phyloP scores from a whole-genome alignment of 352 stramenopile genomes.

The Globisporangium uncinulatum region DNA sequence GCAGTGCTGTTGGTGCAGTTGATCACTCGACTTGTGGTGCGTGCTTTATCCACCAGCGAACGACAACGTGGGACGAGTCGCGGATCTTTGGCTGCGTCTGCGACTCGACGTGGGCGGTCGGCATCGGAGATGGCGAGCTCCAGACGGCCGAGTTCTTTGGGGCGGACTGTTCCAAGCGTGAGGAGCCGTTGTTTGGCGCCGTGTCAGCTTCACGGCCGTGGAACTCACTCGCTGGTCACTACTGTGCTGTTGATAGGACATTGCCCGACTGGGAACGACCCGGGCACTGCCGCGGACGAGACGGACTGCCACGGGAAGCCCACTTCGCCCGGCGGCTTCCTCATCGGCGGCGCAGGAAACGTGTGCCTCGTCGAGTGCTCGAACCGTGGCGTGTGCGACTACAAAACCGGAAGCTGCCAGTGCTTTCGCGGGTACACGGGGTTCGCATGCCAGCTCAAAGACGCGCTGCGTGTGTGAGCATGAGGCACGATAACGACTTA shows the following conservation, averaged over 20 bases:
- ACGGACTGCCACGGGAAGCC: slow-evolving; percentile 59
- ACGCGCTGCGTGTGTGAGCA: slow-evolving; percentile 21
- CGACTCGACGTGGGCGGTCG: slow-evolving; percentile 83
- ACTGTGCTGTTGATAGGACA: slow-evolving; percentile 28
- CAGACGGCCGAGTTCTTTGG: slow-evolving; percentile 89
- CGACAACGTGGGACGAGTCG: slow-evolving; percentile 88
- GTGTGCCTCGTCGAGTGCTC: slow-evolving; percentile 90
- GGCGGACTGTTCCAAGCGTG: slow-evolving; percentile 78
- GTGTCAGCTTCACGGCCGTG: background rate
- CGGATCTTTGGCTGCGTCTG: slow-evolving; percentile 88
- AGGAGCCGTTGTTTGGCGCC: slow-evolving; percentile 6
- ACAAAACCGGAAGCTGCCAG: slow-evolving; percentile 69
- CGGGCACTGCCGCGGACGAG: slow-evolving; percentile 58
- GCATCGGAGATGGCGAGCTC: slow-evolving; percentile 56
- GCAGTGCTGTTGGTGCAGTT: too few relatives aligned
- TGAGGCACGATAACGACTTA: too few relatives aligned
- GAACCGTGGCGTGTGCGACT: slow-evolving; percentile 90
- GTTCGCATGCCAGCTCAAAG: slow-evolving; percentile 46
- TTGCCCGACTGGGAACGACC: slow-evolving; percentile 83
- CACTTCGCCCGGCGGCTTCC: slow-evolving; percentile 27
- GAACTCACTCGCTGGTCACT: background rate
- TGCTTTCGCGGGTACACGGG: slow-evolving; percentile 84
- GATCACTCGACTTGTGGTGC: too few relatives aligned
- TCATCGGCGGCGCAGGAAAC: slow-evolving; percentile 59
- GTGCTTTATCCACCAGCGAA: slow-evolving; percentile 26